Base-by-base conservation (phyloP, 2,329 filamentous ascomycete species). In the Aspergillus cejpii region DNA sequence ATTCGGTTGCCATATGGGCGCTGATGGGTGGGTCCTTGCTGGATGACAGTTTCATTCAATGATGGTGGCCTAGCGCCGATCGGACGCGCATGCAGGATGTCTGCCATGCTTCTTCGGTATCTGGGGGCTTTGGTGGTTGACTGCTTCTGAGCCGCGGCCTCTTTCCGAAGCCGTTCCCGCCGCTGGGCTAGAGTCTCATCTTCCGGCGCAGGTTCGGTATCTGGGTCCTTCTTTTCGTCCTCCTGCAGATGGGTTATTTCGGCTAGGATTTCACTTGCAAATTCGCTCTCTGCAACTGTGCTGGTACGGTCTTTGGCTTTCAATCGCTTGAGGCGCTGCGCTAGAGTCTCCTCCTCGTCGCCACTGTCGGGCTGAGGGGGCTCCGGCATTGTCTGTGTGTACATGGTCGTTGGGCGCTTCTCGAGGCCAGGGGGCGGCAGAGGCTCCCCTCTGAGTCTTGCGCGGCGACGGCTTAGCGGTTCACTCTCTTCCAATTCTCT, bases 401-500 rank as follows among this genome's bases (percentile, higher is more conserved):
- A 59, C 48, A 69, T 61, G 5, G 63, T 63, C 43, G 57, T 63
- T n/a, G 62, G 55, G 2, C 63, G 62, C 33, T 60, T 57, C 6
- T 61, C 58, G 5, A 52, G 55, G 6, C 62, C 5, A 69, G 62
- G 10, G 54, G 53, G 7, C 56, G 55, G 2, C 3, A 69, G 61
- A 0, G 68, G 66, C 34, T 77, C 74, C 28, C 86, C 87, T 34
- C 83, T 77, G 5, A 96, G 74, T 44, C 90, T 78, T 31, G 84
- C 85, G 38, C 87, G 81, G 2, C 90, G 83, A 29, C 77, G 77
- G 57, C 85, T 89, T 15, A 96, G 73, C 0, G 92, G 90, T 63
- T 97, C 92, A 44, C 89, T 92, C 58, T 98, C 92, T 63, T 98
- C 92, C 53, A 92, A 71, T 47, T 94, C 84, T 37, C 87, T 81